Base-by-base conservation (phyloP, 176 grass and related monocot species). In the Neostapfia colusana region DNA sequence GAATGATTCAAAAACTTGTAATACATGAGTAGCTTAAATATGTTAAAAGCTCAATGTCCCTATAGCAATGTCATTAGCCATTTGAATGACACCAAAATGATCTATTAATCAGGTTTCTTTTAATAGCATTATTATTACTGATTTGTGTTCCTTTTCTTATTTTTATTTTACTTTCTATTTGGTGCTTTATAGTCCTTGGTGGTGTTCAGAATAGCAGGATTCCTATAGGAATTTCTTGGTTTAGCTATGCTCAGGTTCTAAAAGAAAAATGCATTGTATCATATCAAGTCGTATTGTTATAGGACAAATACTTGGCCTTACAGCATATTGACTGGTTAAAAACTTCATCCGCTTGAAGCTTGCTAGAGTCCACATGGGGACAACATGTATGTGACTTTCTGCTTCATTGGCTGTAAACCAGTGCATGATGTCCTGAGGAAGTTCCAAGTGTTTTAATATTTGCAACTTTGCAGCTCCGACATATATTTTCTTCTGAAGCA, bases 361-460 rank as follows among this genome's bases (percentile, higher is more conserved):
- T 72, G 95, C 91, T 75, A 98, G 81, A 59, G 87, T 92, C 95
- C 95, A 98, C 91, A 98, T 92, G 50, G 95, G 95, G 24, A 93
- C 95, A 72, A 97, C 95, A 90, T 97, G 95, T 74, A 97, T 93
- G 64, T 93, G 84, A 71, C 95, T 97, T 71, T 97, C 91, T 26
- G 75, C 83, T 78, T 97, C 95, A 88, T 93, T 97, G 73, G 79
- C 83, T 76, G 95, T 97, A 64, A 97, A 85, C 95, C 91, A 97
- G 40, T 81, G 79, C 84, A 97, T 90, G 72, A 93, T 85, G 60
- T 97, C 91, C 63, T 89, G 79, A 79, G 89, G 79, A 70, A 97
- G 77, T 59, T 88, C 86, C 44, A 97, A 83, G 45, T 79, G 86
- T 70, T 84, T 86, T 37, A 97, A 50, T 70, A 93, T 75, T 84